Evolutionary conservation across 768 basidiomycete species (phyloP), one percentile per base, ranked within the genome.

Genomic region (Rhizopogon roseolus): DNA sequence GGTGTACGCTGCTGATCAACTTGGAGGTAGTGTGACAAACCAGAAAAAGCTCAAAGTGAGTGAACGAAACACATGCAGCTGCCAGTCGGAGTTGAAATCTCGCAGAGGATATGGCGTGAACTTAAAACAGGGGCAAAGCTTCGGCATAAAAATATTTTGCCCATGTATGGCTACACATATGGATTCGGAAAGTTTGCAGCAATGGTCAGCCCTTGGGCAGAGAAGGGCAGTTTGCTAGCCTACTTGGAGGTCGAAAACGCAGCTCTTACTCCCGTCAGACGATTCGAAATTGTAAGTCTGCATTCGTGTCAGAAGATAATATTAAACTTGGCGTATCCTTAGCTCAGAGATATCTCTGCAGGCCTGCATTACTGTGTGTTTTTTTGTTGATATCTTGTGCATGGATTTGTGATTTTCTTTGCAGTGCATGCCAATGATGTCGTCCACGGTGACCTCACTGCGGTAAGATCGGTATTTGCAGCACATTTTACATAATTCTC

Each of bases 171-270:
- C 10, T 43, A 55, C 5, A 42, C 58, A 6, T 55, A 45, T 29
- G 63, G 62, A 29, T 64, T 57, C 45, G 63, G 64, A 13, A 59
- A 52, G 4, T 61, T 53, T 27, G 39, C 49, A 36, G 64, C 64
- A 9, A 60, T 62, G 54, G 57, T 65, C 25, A 61, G 55, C 25
- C 62, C 61, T 10, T 59, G 61, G 59, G 50, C 54, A 29, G 56
- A 57, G 19, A 49, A 62, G 27, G 61, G 58, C 3, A 55, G 38
- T 17, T 49, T 63, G n/a, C 54, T 34, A 0, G n/a, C 41, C 37
- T 63, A 62, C 39, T 22, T 63, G 11, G 56, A 58, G 43, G 22
- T 41, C 9, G 28, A 27, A 8, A 25, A 25, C 16, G 25, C 19
- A 9, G 13, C 36, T 8, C 55, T 62, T 2, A 32, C 41, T 19